These are phyloP conservation scores for Carex arenaria DNA, from an alignment of 202 grass and related monocot species.

Conservation along the genomic window DNA sequence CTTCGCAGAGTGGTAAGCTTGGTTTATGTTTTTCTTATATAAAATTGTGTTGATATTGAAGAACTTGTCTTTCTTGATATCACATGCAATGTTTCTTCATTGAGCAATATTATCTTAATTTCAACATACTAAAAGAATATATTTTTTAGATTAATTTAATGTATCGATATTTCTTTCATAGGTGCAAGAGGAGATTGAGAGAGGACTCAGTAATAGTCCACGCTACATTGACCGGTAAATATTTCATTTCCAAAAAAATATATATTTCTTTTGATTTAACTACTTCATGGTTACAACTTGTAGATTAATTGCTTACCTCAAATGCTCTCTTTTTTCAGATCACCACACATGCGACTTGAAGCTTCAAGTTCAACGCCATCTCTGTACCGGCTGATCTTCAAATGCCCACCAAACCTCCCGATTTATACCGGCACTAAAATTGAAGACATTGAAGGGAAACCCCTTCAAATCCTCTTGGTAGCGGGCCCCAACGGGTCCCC, in stretches of 20 bases:
- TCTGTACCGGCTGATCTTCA: constrained; percentile 55
- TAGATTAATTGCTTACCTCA: constrained; percentile 11
- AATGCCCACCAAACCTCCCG: constrained; percentile 17
- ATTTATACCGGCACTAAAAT: constrained; percentile 88
- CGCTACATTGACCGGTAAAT: constrained; percentile 37
- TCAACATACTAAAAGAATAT: too few relatives aligned
- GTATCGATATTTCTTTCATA: constrained; percentile 2
- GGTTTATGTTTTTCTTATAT: not conserved
- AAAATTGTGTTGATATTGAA: not conserved
- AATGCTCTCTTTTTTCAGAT: constrained; percentile 13
- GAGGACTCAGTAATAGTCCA: constrained; percentile 39
- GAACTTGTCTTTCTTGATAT: too few relatives aligned
- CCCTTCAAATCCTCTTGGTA: constrained; percentile 52
- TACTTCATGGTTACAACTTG: not conserved
- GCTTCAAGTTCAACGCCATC: not conserved
- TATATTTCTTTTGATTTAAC: not conserved
- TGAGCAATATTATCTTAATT: not conserved
- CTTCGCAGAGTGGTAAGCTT: constrained; percentile 64
- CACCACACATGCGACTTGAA: constrained; percentile 9
- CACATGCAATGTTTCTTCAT: not conserved
- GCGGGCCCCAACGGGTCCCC: constrained; percentile 6
- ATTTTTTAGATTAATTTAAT: not conserved
- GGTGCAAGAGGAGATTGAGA: constrained; percentile 86
- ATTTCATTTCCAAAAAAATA: not conserved
- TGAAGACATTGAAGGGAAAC: constrained; percentile 24